These are phyloP conservation scores for Knufia petricola DNA, from an alignment of 2,329 filamentous ascomycete species.

Conservation along the genomic window DNA sequence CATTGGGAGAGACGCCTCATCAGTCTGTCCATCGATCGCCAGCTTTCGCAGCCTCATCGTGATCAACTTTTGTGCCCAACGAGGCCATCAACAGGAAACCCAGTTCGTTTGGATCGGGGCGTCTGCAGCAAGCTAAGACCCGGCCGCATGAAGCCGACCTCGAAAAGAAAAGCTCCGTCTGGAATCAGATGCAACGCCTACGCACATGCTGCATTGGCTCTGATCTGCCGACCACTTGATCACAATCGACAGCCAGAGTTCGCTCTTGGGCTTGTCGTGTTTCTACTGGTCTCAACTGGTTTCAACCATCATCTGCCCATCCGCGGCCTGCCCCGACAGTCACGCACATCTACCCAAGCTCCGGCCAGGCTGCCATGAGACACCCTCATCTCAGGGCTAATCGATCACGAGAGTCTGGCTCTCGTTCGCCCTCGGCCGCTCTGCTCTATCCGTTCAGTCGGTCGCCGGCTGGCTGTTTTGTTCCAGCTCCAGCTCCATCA, in stretches of 20 bases:
- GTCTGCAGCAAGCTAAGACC: constrained; percentile 7
- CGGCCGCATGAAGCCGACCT: constrained; percentile 8
- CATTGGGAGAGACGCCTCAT: constrained; percentile 5
- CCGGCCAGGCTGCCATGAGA: constrained; percentile 3
- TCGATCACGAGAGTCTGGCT: not conserved
- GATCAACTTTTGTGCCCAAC: constrained; percentile 5
- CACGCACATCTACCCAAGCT: constrained; percentile 6
- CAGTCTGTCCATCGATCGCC: not conserved
- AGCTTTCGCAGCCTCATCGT: not conserved
- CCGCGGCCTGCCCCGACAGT: not conserved
- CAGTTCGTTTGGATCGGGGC: constrained; percentile 4
- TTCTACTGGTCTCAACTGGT: not conserved
- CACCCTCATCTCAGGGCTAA: not conserved
- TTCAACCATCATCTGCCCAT: constrained; percentile 1
- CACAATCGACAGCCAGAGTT: not conserved
- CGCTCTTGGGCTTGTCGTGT: constrained; percentile 3
- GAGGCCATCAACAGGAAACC: constrained; percentile 4
- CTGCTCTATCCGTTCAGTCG: constrained; percentile 2
- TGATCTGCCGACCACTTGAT: constrained; percentile 4
- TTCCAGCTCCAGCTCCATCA: constrained; percentile 4
- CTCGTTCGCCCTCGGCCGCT: not conserved
- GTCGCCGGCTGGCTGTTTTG: constrained; percentile 2
- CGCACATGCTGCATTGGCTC: constrained; percentile 6
- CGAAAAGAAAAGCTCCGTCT: not conserved
- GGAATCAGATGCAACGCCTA: constrained; percentile 7